A percentile compares a stretch with the other conserved stretches of the same genome.
Conservation (phyloP, 805 yeast genomes). For the Candida qinlingensis region DNA sequence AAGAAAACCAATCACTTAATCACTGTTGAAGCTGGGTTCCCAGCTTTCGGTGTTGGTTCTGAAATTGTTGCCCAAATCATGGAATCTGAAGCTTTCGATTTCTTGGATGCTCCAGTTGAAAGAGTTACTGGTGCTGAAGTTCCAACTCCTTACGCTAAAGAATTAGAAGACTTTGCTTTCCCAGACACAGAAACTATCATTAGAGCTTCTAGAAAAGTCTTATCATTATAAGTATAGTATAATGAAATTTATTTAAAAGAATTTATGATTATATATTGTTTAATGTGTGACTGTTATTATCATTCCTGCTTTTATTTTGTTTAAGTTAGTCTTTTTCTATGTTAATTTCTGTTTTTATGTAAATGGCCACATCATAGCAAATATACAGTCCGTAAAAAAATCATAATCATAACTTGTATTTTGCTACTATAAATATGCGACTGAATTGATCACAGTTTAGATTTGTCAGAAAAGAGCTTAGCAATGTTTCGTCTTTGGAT, state of each 20-base stretch:
- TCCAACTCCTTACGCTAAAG: conserved; percentile 97
- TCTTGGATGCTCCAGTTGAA: conserved; percentile 96
- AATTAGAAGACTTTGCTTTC: conserved; percentile 97
- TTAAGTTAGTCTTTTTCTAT: too few species aligned
- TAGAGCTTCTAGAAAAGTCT: conserved; percentile 78
- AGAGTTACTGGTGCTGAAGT: conserved; percentile 99
- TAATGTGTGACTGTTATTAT: too few species aligned
- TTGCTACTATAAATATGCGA: too few species aligned
- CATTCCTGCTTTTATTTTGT: too few species aligned
- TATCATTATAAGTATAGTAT: conserved; percentile 46
- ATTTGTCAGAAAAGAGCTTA: conserved; percentile 38
- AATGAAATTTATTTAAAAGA: neutral
- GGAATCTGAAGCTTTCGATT: conserved; percentile 98
- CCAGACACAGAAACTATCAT: conserved; percentile 90
- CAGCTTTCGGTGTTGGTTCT: conserved; percentile 97
- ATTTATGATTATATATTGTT: too few species aligned
- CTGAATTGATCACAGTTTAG: conserved; percentile 18
- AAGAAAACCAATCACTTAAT: conserved; percentile 96
- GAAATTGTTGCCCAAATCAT: conserved; percentile 96
- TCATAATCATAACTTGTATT: neutral
- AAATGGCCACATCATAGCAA: neutral
- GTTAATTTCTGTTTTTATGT: too few species aligned
- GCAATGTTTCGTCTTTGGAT: conserved; percentile 65
- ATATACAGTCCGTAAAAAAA: neutral
- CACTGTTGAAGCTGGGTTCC: conserved; percentile 97